Evolutionary conservation across 2,329 filamentous ascomycete species (phyloP).

Genomic region (Lasiodiplodia theobromae): DNA sequence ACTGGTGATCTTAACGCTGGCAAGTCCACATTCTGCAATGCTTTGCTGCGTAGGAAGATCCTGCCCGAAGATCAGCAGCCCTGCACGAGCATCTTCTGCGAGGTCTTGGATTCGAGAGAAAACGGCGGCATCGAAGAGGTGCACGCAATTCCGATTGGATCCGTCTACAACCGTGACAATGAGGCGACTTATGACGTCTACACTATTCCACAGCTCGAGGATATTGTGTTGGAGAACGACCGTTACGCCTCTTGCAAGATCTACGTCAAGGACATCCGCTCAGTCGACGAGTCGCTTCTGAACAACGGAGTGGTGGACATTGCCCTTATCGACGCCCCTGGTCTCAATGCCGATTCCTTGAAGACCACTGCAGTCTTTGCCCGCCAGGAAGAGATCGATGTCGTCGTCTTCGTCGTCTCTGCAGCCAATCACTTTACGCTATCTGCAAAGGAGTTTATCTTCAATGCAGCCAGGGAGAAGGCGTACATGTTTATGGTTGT

Average conservation of each 20-base stretch:
- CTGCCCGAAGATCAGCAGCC: slow-evolving; percentile 97
- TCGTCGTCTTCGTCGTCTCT: slow-evolving; percentile 97
- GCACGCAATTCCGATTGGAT: slow-evolving; percentile 87
- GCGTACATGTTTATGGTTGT: slow-evolving; percentile 99
- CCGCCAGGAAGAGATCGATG: slow-evolving; percentile 96
- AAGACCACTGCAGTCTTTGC: slow-evolving; percentile 98
- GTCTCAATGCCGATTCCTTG: slow-evolving; percentile 92
- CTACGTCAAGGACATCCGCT: slow-evolving; percentile 88
- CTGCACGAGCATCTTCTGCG: slow-evolving; percentile 98
- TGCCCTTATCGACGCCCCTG: slow-evolving; percentile 93
- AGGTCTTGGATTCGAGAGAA: slow-evolving; percentile 90
- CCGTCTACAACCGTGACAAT: slow-evolving; percentile 83
- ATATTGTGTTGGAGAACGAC: slow-evolving; percentile 87
- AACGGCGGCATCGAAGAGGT: slow-evolving; percentile 94
- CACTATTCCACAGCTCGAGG: slow-evolving; percentile 77
- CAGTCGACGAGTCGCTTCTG: slow-evolving; percentile 89
- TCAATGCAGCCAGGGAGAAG: slow-evolving; percentile 93
- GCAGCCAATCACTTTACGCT: slow-evolving; percentile 98
- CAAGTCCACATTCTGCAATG: slow-evolving; percentile 99
- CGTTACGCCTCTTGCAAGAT: slow-evolving; percentile 95
- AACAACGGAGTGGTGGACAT: slow-evolving; percentile 99
- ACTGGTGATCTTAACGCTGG: slow-evolving; percentile 97
- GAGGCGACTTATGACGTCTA: slow-evolving; percentile 95
- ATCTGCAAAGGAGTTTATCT: slow-evolving; percentile 97
- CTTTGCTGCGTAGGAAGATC: slow-evolving; percentile 88